Evolutionary conservation across 2,329 filamentous ascomycete species (phyloP).

Genomic region (Podosphaera xanthii): DNA sequence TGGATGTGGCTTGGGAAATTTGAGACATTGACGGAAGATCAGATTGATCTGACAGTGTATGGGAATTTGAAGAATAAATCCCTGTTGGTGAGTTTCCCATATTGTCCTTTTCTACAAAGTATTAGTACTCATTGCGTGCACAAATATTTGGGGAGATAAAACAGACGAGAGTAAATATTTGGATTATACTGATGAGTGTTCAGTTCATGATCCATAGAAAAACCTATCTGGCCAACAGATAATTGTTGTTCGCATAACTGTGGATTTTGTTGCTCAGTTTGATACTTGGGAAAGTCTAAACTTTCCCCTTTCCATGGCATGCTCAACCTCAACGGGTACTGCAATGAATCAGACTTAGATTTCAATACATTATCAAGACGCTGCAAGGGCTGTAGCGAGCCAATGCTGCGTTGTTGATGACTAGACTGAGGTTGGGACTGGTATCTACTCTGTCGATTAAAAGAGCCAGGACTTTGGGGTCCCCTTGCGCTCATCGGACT

Average conservation of each 20-base stretch:
- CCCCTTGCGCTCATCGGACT: constrained; percentile 23
- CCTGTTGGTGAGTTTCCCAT: constrained; percentile 25
- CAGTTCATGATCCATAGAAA: constrained; percentile 21
- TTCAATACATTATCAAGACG: constrained; percentile 33
- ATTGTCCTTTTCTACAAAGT: constrained; percentile 19
- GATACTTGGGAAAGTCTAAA: constrained; percentile 31
- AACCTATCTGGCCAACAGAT: constrained; percentile 27
- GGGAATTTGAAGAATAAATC: constrained; percentile 24
- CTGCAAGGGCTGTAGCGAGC: constrained; percentile 33
- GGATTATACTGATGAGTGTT: constrained; percentile 27
- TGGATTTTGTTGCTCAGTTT: constrained; percentile 23
- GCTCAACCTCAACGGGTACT: constrained; percentile 34
- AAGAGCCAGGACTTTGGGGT: constrained; percentile 28
- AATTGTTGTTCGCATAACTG: constrained; percentile 24
- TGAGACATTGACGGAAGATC: constrained; percentile 22
- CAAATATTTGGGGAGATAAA: constrained; percentile 2
- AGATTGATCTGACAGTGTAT: constrained; percentile 21
- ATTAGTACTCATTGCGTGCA: not conserved
- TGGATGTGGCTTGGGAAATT: constrained; percentile 24
- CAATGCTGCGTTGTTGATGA: constrained; percentile 23
- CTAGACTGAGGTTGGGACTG: constrained; percentile 23
- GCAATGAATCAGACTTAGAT: constrained; percentile 32
- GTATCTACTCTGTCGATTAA: constrained; percentile 26
- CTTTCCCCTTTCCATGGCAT: constrained; percentile 41
- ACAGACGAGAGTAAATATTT: constrained; percentile 27